phyloP scores from a whole-genome alignment of 768 basidiomycete genomes.

The Russula olivacea region DNA sequence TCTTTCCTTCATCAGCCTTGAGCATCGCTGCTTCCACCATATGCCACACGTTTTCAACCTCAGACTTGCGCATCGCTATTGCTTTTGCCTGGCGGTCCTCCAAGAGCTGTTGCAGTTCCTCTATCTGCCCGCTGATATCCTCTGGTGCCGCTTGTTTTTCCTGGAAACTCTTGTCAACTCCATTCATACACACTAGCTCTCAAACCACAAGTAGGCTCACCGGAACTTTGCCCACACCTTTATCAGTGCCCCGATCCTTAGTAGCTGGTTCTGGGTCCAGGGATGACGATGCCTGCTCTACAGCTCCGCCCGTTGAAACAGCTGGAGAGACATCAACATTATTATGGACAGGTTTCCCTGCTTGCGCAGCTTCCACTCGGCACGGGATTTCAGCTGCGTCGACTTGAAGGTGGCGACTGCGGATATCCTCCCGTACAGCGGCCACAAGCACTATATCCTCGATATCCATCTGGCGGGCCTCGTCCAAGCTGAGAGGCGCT shows the following conservation, averaged over 20 bases:
- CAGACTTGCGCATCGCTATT: background rate
- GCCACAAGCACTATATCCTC: conserved; percentile 17
- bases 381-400: background rate
- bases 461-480: conserved; percentile 8
- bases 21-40: background rate
- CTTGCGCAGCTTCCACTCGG: background rate
- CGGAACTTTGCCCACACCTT: background rate
- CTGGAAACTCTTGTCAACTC: background rate
- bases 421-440: conserved; percentile 9
- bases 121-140: background rate
- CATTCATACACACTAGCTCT: too few relatives aligned
- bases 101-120: background rate
- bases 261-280: background rate
- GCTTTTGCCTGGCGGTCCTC: background rate
- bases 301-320: background rate
- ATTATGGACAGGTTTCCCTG: too few relatives aligned
- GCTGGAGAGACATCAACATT: background rate
- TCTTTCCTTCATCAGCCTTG: background rate
- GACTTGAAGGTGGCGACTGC: background rate
- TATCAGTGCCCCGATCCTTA: background rate
- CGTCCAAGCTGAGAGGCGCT: conserved; percentile 4
- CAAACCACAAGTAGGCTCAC: background rate
- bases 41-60: background rate
- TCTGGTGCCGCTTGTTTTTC: background rate
- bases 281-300: background rate